Percentiles rank a stretch among this genome's conserved stretches.
These are phyloP conservation scores for Haematococcus lacustris DNA, from an alignment of 139 green algal genomes.

Conservation along the genomic window DNA sequence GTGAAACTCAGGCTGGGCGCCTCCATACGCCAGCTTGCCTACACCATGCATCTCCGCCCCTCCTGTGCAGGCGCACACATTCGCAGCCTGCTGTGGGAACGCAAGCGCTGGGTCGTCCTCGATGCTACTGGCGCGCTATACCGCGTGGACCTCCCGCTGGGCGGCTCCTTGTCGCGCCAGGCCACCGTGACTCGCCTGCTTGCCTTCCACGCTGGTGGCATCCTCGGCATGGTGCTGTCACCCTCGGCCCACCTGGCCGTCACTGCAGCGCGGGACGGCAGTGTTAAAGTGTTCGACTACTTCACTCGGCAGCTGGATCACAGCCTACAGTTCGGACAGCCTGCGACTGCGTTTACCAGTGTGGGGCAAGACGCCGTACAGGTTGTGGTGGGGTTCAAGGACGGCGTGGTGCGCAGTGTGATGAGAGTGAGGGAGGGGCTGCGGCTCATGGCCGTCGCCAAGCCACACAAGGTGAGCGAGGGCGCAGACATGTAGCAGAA, in stretches of 20 bases:
- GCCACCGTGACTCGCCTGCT: slow-evolving; percentile 21
- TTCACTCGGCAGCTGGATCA: neutral
- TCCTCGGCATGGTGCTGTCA: slow-evolving; percentile 37
- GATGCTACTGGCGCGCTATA: slow-evolving; percentile 39
- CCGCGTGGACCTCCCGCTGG: slow-evolving; percentile 23
- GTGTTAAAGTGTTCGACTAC: neutral
- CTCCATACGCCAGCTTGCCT: too few species aligned
- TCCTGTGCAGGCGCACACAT: slow-evolving; percentile 20
- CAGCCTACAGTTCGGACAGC: too few species aligned
- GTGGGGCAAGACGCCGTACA: too few species aligned
- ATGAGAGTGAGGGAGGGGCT: neutral
- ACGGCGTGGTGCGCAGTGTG: neutral
- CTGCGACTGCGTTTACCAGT: neutral
- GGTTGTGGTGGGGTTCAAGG: neutral
- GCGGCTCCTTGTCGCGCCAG: neutral
- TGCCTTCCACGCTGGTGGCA: slow-evolving; percentile 38
- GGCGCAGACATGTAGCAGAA: too few species aligned
- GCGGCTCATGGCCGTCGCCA: neutral
- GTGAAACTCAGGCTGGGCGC: too few species aligned
- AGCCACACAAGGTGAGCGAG: slow-evolving; percentile 29
- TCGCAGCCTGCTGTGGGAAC: slow-evolving; percentile 32
- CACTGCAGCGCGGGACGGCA: slow-evolving; percentile 44
- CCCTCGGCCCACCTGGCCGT: slow-evolving; percentile 35
- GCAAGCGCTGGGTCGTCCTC: slow-evolving; percentile 49
- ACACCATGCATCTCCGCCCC: too few species aligned